Evolutionary conservation across 768 basidiomycete species (phyloP).

Genomic region (Arthromyces matolae): DNA sequence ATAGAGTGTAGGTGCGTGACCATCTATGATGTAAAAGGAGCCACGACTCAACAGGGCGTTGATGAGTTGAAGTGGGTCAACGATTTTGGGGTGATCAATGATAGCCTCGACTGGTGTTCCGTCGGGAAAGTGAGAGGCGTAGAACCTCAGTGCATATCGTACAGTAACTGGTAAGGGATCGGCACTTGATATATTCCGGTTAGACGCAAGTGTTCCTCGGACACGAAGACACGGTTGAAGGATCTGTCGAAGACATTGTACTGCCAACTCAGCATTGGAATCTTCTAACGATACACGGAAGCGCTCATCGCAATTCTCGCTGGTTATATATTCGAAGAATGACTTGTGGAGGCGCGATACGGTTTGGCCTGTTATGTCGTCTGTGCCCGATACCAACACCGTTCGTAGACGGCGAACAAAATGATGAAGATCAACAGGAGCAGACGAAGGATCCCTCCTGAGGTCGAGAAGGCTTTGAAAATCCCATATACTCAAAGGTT

Average conservation of each 20-base stretch:
- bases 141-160: slow-evolving; percentile 3
- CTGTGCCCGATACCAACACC: background rate
- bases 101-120: background rate
- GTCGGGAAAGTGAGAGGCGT: slow-evolving; percentile 1
- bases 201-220: background rate
- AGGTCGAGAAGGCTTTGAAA: too few species aligned
- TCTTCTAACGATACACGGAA: slow-evolving; percentile 1
- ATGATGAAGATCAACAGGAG: too few species aligned
- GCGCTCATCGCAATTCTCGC: background rate
- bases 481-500: too few species aligned
- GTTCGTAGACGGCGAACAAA: slow-evolving; percentile 4
- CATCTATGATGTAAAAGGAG: background rate
- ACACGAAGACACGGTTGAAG: background rate
- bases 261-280: slow-evolving; percentile 1
- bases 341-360: slow-evolving; percentile 2
- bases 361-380: background rate
- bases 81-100: background rate
- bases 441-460: too few species aligned
- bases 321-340: slow-evolving; percentile 8
- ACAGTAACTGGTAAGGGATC: too few species aligned
- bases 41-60: background rate
- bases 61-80: background rate
- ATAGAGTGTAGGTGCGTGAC: background rate
- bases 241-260: background rate
- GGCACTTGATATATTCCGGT: background rate